A percentile compares a stretch with the other conserved stretches of the same genome.
Conservation (phyloP, 306 rosid genomes). For the Castanea sativa region DNA sequence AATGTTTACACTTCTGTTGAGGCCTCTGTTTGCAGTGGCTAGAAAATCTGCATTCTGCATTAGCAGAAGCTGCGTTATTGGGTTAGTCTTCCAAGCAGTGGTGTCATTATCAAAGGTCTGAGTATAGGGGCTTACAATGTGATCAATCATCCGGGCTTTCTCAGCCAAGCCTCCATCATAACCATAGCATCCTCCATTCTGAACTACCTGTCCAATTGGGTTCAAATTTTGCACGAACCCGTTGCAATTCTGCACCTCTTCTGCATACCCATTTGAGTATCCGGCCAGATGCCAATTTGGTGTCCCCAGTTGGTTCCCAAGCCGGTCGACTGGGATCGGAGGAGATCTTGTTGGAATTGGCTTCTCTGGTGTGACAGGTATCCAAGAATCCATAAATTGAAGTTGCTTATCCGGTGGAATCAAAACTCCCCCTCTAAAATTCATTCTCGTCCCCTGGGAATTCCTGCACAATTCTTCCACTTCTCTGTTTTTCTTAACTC, state of each 20-base stretch:
- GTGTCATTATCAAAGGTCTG: constrained; percentile 23
- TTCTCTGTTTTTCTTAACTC: neutral
- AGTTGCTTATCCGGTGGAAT: constrained; percentile 30
- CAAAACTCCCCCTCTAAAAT: constrained; percentile 32
- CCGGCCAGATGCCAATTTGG: constrained; percentile 25
- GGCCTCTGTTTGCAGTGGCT: constrained; percentile 29
- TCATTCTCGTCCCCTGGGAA: constrained; percentile 39
- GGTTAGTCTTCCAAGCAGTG: constrained; percentile 25
- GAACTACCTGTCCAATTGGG: constrained; percentile 21
- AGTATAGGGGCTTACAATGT: constrained; percentile 27
- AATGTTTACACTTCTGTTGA: constrained; percentile 25
- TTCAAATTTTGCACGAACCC: constrained; percentile 29
- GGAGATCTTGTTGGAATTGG: constrained; percentile 30
- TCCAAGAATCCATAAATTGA: constrained; percentile 36
- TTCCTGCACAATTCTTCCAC: constrained; percentile 8
- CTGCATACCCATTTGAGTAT: constrained; percentile 28
- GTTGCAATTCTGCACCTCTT: constrained; percentile 27
- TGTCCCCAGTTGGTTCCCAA: constrained; percentile 24
- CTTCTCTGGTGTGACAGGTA: constrained; percentile 54
- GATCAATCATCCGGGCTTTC: constrained; percentile 25
- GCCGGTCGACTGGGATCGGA: constrained; percentile 19
- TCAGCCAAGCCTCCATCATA: constrained; percentile 18
- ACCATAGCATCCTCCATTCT: constrained; percentile 17
- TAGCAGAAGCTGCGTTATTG: constrained; percentile 36
- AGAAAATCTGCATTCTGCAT: constrained; percentile 20